phyloP scores from a whole-genome alignment of 2,329 filamentous ascomycete species.

The Claviceps lovelessii region DNA sequence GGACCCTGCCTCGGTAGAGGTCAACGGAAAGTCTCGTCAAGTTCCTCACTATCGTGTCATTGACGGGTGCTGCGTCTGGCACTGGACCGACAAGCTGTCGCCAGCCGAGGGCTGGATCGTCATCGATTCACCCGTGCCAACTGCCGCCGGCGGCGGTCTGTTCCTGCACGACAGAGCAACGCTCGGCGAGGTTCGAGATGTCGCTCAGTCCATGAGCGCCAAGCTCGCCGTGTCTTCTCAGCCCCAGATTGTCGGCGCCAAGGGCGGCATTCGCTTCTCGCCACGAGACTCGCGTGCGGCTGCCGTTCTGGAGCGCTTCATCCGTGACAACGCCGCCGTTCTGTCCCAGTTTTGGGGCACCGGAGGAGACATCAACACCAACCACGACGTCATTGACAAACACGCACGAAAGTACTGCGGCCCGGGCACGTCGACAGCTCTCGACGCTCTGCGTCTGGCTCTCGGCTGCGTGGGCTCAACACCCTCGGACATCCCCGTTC shows the following conservation, averaged over 20 bases:
- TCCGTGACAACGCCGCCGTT: neutral
- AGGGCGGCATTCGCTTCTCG: neutral
- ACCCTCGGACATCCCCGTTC: neutral
- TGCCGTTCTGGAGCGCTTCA: neutral
- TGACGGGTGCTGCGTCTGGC: neutral
- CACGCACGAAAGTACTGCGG: neutral
- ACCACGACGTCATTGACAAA: neutral
- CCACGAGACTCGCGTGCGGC: neutral
- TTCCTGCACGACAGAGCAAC: neutral
- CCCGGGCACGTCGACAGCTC: neutral
- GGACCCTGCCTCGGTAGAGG: neutral
- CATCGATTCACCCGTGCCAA: neutral
- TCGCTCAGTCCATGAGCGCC: neutral
- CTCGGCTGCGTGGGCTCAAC: neutral
- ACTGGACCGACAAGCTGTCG: neutral
- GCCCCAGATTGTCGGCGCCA: neutral
- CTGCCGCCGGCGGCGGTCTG: neutral
- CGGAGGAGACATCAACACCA: neutral
- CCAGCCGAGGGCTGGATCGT: neutral
- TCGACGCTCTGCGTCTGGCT: neutral
- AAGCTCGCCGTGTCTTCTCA: neutral
- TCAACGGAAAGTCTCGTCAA: too few relatives aligned
- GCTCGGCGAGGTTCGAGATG: neutral
- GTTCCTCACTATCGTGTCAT: neutral
- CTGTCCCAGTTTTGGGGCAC: neutral